Evolutionary conservation across 805 yeast species (phyloP), one percentile per base, ranked within the genome.

Genomic region (Priceomyces carsonii): DNA sequence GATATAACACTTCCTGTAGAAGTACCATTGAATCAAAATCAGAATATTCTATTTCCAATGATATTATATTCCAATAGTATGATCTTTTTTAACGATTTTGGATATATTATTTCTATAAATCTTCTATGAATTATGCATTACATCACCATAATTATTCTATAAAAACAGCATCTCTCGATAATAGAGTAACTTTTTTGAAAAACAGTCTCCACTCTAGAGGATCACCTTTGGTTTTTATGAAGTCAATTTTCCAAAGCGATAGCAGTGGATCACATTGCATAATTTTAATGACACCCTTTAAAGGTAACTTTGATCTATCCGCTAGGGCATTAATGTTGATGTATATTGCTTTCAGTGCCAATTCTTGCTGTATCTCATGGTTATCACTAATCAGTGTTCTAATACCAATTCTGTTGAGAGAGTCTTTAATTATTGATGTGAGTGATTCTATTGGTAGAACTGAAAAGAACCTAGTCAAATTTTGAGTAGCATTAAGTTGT

Each of bases 131-230:
- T 6, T 26, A 15, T 26, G n/a, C n/a, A n/a, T n/a, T n/a, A n/a
- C n/a, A n/a, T n/a, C n/a, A n/a, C n/a, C n/a, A n/a, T n/a, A n/a
- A 20, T 14, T 25, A 35, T 19, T 59, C 78, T 9, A 71, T 57
- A 36, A 68, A 72, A 8, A 79, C 78, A 3, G 75, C 69, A 25
- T 77, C 80, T 50, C 81, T 71, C 45, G 84, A 79, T n/a, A 72
- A 50, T 8, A 75, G 54, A 1, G 81, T 73, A 19, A 79, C 66
- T 30, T 69, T 67, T 48, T 79, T 79, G 59, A 83, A 82, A 13
- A 82, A 59, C 10, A 79, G 59, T 55, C 89, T 68, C 89, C 89
- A 82, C 53, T 82, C 89, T 26, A 82, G 51, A 0, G 89, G 88
- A 57, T 82, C 88, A 0, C 85, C 86, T 22, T 70, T 69, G 3